Conservation (phyloP, 169 alveolate species). For the Theileria parva region DNA sequence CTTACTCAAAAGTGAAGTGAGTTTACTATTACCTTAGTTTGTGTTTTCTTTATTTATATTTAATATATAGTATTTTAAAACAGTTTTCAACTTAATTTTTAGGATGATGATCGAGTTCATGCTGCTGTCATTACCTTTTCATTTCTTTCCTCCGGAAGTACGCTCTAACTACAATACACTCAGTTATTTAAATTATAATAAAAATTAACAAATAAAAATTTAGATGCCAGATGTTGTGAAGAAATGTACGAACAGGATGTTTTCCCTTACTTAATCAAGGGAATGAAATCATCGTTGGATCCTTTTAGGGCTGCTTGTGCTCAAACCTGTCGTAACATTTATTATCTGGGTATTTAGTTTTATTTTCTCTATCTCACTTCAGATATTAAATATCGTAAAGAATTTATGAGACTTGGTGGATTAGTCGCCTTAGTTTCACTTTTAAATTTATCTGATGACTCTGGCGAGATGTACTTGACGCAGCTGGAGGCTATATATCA, state of each 20-base stretch:
- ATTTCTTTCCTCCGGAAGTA: conserved; percentile 86
- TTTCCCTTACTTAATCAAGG: conserved; percentile 80
- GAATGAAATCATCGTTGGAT: conserved; percentile 83
- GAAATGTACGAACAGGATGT: conserved; percentile 87
- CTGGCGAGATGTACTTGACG: conserved; percentile 78
- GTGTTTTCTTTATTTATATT: not conserved
- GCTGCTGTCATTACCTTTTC: conserved; percentile 90
- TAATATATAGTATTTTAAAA: not conserved
- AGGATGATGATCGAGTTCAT: conserved; percentile 86
- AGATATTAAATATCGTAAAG: conserved; percentile 82
- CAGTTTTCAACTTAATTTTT: not conserved
- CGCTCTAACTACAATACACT: not conserved
- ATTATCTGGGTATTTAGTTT: conserved; percentile 73
- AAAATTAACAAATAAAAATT: not conserved
- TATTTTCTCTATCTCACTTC: not conserved
- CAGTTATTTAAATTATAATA: not conserved
- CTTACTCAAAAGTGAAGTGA: conserved; percentile 48
- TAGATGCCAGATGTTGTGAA: conserved; percentile 80
- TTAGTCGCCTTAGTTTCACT: conserved; percentile 74
- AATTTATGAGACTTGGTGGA: conserved; percentile 84
- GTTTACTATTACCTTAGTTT: conserved; percentile 6
- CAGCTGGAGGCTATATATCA: conserved; percentile 88
- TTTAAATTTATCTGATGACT: conserved; percentile 67
- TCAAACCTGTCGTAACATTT: conserved; percentile 86
- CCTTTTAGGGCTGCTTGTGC: conserved; percentile 91